Percentiles rank a stretch among this genome's conserved stretches.
These are phyloP conservation scores for Alnus glutinosa DNA, from an alignment of 306 rosid genomes.

Conservation along the genomic window DNA sequence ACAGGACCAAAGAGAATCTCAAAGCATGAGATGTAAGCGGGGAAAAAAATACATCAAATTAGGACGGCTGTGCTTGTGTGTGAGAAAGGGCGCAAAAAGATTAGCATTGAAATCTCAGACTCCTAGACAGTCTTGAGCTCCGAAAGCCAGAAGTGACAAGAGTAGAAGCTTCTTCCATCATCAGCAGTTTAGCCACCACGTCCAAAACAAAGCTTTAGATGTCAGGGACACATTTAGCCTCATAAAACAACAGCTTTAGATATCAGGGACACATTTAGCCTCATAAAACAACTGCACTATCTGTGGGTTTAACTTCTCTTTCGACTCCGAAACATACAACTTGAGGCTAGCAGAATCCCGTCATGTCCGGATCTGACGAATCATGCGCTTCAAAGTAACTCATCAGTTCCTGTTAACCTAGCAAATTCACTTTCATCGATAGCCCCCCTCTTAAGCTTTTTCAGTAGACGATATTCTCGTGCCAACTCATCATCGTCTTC, in stretches of 20 bases:
- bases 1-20: too few species aligned
- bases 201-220: constrained; percentile 4
- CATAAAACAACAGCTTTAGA: constrained; percentile 3
- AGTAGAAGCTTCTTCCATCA: constrained; percentile 17
- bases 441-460: constrained; percentile 82
- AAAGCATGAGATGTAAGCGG: too few species aligned
- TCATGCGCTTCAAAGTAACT: constrained; percentile 53
- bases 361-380: constrained; percentile 9
- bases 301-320: constrained; percentile 10
- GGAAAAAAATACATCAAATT: too few species aligned
- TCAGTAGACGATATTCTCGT: constrained; percentile 75
- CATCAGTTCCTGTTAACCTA: constrained; percentile 80
- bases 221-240: constrained; percentile 10
- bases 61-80: not conserved
- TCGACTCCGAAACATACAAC: not conserved
- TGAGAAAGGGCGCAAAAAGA: too few species aligned
- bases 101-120: not conserved
- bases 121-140: not conserved
- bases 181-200: not conserved
- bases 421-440: constrained; percentile 75
- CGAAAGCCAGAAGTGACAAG: not conserved
- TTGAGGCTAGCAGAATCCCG: constrained; percentile 17
- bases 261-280: constrained; percentile 3
- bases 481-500: constrained; percentile 85
- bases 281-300: constrained; percentile 6